phyloP scores from a whole-genome alignment of 1,284 basidiomycete genomes.

The Inonotus hispidus region DNA sequence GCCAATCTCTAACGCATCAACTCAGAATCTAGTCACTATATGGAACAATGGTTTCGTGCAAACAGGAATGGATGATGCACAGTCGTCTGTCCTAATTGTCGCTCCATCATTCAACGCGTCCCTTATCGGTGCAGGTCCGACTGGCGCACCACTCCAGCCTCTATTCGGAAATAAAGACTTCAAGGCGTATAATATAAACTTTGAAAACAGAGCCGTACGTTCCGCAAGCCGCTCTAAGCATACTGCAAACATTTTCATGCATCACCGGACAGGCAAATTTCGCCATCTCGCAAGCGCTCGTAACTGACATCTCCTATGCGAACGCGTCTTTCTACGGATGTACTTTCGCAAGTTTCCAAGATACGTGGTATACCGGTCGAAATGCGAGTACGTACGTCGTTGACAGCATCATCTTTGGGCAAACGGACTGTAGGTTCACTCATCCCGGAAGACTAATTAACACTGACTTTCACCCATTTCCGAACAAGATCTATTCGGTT shows the following conservation, averaged over 20 bases:
- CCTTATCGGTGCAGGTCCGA: constrained; percentile 51
- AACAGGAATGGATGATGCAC: constrained; percentile 44
- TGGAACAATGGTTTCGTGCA: constrained; percentile 43
- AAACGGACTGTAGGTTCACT: constrained; percentile 50
- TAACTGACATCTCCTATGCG: constrained; percentile 52
- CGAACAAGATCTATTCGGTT: constrained; percentile 46
- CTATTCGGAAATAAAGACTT: constrained; percentile 54
- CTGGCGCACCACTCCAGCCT: constrained; percentile 49
- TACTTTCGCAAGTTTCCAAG: constrained; percentile 57
- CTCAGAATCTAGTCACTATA: constrained; percentile 48
- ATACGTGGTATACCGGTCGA: constrained; percentile 61
- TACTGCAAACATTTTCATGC: neutral
- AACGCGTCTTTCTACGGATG: constrained; percentile 68
- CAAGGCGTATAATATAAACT: constrained; percentile 62
- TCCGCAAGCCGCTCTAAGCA: neutral
- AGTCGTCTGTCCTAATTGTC: constrained; percentile 49
- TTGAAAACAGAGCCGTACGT: constrained; percentile 58
- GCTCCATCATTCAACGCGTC: constrained; percentile 44
- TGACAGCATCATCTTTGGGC: constrained; percentile 57
- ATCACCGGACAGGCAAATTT: constrained; percentile 42
- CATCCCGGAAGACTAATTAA: neutral
- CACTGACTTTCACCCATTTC: neutral
- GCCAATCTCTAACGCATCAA: constrained; percentile 31
- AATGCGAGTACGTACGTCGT: constrained; percentile 56
- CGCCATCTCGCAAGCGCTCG: constrained; percentile 53